These are phyloP conservation scores for Carpinus viminea DNA, from an alignment of 306 rosid genomes.

Conservation along the genomic window DNA sequence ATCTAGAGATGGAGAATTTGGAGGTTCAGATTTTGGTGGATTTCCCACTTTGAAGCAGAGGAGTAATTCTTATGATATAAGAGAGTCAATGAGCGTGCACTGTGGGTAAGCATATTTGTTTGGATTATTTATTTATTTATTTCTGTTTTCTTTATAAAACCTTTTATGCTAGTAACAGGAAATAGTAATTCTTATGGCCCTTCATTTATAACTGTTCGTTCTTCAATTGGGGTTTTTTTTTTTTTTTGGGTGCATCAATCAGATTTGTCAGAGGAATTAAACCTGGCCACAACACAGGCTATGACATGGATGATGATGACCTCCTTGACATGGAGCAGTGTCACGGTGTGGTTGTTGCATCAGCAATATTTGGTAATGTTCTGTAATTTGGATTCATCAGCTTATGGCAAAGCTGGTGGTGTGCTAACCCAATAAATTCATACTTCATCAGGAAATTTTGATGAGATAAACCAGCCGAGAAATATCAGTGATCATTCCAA, in stretches of 20 bases:
- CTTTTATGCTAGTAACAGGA: slow-evolving; percentile 4
- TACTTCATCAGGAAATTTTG: slow-evolving; percentile 72
- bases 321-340: slow-evolving; percentile 80
- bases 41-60: slow-evolving; percentile 86
- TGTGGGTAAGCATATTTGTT: slow-evolving; percentile 66
- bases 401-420: slow-evolving; percentile 18
- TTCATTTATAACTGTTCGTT: slow-evolving; percentile 16
- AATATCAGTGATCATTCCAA: slow-evolving; percentile 64
- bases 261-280: slow-evolving; percentile 73
- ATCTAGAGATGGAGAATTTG: slow-evolving; percentile 71
- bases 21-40: slow-evolving; percentile 97
- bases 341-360: slow-evolving; percentile 84
- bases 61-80: slow-evolving; percentile 63
- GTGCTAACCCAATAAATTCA: slow-evolving; percentile 27
- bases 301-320: slow-evolving; percentile 72
- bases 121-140: not conserved
- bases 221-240: slow-evolving; percentile 16
- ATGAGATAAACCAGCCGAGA: slow-evolving; percentile 75
- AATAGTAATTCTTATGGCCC: not conserved
- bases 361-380: slow-evolving; percentile 83
- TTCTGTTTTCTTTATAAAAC: not conserved
- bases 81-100: slow-evolving; percentile 76
- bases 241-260: slow-evolving; percentile 34
- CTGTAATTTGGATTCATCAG: slow-evolving; percentile 20
- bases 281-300: slow-evolving; percentile 87